Percentiles rank a stretch among this genome's conserved stretches.
phyloP scores from a whole-genome alignment of 306 rosid species.

The Acacia crassicarpa region DNA sequence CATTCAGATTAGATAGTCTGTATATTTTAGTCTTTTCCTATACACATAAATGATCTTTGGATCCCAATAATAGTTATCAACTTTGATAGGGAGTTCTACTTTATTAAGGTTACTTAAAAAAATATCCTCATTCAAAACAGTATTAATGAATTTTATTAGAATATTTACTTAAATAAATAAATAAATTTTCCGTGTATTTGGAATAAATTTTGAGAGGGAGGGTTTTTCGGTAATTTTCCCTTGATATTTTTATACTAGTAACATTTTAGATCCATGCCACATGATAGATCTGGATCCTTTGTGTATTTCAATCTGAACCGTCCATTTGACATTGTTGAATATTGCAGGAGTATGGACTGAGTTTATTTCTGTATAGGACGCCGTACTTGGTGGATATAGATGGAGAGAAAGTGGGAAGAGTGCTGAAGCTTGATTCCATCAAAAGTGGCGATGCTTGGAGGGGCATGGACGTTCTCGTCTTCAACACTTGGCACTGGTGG shows the following conservation, averaged over 20 bases:
- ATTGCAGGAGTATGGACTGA: conserved; percentile 67
- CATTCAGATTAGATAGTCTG: no score
- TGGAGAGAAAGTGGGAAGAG: conserved; percentile 55
- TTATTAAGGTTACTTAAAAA: neutral
- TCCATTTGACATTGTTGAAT: neutral
- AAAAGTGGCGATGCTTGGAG: conserved; percentile 76
- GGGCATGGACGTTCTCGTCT: conserved; percentile 78
- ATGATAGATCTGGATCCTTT: neutral
- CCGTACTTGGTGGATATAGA: conserved; percentile 77
- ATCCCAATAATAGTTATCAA: no score
- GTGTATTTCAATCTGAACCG: neutral
- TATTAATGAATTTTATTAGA: neutral
- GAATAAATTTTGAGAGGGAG: no score
- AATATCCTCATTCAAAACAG: neutral
- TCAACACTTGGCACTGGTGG: conserved; percentile 99
- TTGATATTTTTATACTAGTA: no score
- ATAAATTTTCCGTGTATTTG: no score
- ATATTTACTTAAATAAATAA: no score
- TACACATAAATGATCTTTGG: no score
- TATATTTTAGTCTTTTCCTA: no score
- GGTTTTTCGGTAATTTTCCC: no score
- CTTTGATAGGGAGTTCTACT: neutral
- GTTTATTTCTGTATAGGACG: conserved; percentile 62
- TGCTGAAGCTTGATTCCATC: conserved; percentile 76
- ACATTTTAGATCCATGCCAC: neutral